These are phyloP conservation scores for Rhododendron williamsianum DNA, from an alignment of 148 eudicot genomes.

Conservation along the genomic window DNA sequence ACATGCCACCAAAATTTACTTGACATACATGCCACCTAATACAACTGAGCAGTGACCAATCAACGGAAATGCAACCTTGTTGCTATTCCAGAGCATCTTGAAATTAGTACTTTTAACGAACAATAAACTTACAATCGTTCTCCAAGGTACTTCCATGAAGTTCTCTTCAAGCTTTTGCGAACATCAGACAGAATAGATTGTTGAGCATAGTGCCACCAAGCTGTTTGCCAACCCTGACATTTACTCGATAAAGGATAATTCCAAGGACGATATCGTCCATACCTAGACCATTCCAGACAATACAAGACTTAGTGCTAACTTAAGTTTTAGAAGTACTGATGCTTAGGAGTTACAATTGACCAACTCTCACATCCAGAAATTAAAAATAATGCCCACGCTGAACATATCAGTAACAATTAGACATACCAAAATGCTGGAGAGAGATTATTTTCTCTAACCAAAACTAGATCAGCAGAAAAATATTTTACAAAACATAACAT, in stretches of 20 bases:
- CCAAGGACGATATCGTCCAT: conserved; percentile 89
- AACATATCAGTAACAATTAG: neutral
- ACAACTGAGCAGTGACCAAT: conserved; percentile 10
- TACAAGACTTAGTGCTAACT: neutral
- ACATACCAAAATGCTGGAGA: neutral
- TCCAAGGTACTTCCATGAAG: conserved; percentile 80
- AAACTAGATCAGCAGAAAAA: neutral
- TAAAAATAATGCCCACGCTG: neutral
- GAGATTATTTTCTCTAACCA: neutral
- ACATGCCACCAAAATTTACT: neutral
- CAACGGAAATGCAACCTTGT: neutral
- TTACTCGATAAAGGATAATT: conserved; percentile 51
- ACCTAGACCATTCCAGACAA: conserved; percentile 37
- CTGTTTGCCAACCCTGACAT: conserved; percentile 72
- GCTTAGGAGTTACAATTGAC: neutral
- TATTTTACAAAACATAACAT: neutral
- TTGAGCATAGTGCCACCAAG: conserved; percentile 96
- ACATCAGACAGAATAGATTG: conserved; percentile 76
- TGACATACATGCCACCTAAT: neutral
- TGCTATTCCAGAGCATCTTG: conserved; percentile 1
- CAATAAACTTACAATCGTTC: conserved; percentile 66
- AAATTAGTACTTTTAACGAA: neutral
- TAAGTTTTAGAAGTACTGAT: neutral
- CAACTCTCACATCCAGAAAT: neutral
- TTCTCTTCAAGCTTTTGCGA: conserved; percentile 64